phyloP scores from a whole-genome alignment of 805 yeast species.

The Ogataea populi-albae region DNA sequence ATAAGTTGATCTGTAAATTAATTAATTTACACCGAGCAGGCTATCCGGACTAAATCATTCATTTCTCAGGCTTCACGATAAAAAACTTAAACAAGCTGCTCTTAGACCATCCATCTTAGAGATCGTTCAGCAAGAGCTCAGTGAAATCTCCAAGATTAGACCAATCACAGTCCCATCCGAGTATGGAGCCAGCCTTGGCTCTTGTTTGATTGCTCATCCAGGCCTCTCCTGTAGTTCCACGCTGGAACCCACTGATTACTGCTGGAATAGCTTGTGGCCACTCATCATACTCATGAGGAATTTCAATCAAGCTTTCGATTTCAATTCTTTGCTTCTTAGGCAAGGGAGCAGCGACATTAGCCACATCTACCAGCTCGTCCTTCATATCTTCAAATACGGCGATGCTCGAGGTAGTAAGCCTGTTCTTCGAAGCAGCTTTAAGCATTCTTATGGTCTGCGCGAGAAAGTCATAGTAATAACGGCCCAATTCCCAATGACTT shows the following conservation, averaged over 20 bases:
- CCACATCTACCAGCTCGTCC: conserved; percentile 17
- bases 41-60: too few species aligned
- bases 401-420: conserved; percentile 11
- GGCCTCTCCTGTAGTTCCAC: not conserved
- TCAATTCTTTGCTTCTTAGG: conserved; percentile 12
- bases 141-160: conserved; percentile 3
- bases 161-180: conserved; percentile 13
- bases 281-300: conserved; percentile 1
- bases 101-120: too few species aligned
- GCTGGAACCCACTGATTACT: not conserved
- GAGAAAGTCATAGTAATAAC: conserved; percentile 12
- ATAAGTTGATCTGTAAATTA: too few species aligned
- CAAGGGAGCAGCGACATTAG: conserved; percentile 17
- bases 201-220: conserved; percentile 4
- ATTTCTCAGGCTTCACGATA: too few species aligned
- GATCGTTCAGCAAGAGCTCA: not conserved
- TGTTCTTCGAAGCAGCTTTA: conserved; percentile 14
- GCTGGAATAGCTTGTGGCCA: not conserved
- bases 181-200: conserved; percentile 5
- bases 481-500: conserved; percentile 17
- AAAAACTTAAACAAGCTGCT: too few species aligned
- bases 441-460: conserved; percentile 12
- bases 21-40: too few species aligned
- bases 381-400: conserved; percentile 17
- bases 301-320: conserved; percentile 9